Evolutionary conservation across 2,329 filamentous ascomycete genomes (phyloP).

Genomic region (Aspergillus pseudotamarii): DNA sequence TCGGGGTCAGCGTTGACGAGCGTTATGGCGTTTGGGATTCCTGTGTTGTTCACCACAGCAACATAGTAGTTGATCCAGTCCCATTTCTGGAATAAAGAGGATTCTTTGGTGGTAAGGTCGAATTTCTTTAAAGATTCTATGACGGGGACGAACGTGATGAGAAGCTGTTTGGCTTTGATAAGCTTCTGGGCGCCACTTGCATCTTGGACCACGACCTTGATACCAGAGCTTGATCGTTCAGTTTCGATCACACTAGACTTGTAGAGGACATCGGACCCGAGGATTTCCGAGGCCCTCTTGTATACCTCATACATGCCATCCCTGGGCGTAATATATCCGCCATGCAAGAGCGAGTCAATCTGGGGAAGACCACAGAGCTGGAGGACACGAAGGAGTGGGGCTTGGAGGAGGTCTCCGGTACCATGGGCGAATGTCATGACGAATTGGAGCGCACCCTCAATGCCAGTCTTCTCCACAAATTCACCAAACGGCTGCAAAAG

Average conservation of each 20-base stretch:
- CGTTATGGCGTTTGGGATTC: constrained; percentile 33
- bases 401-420: constrained; percentile 17
- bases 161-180: constrained; percentile 41
- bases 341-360: constrained; percentile 18
- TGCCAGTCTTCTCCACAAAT: constrained; percentile 18
- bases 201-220: constrained; percentile 30
- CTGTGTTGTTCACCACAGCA: constrained; percentile 42
- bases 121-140: constrained; percentile 39
- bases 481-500: constrained; percentile 21
- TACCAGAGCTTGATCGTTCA: constrained; percentile 17
- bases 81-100: constrained; percentile 40
- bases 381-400: constrained; percentile 13
- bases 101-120: constrained; percentile 40
- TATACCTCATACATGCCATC: constrained; percentile 23
- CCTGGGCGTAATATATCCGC: constrained; percentile 22
- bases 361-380: constrained; percentile 16
- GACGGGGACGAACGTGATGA: constrained; percentile 42
- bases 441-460: constrained; percentile 9
- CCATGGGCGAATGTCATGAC: constrained; percentile 14
- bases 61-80: constrained; percentile 44
- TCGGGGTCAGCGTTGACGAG: constrained; percentile 28
- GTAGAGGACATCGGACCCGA: constrained; percentile 31
- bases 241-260: constrained; percentile 25
- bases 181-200: constrained; percentile 27
- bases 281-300: constrained; percentile 24